A percentile compares a stretch with the other conserved stretches of the same genome.
These are phyloP conservation scores for Fusarium concolor DNA, from an alignment of 2,329 filamentous ascomycete genomes.

Conservation along the genomic window DNA sequence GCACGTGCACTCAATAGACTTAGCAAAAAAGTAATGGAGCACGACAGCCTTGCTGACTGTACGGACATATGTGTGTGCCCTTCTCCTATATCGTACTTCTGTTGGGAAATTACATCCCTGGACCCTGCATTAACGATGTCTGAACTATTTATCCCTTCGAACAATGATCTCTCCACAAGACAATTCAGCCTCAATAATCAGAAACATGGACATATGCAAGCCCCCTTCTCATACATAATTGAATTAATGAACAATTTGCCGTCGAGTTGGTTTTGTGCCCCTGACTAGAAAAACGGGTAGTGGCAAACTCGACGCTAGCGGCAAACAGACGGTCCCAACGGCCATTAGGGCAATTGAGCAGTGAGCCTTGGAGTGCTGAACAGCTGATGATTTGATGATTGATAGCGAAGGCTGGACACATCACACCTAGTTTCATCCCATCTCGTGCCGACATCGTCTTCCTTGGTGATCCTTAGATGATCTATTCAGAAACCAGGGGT, in stretches of 20 bases:
- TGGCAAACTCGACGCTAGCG: conserved; percentile 45
- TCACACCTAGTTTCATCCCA: conserved; percentile 13
- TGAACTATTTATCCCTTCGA: conserved; percentile 31
- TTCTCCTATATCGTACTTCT: conserved; percentile 45
- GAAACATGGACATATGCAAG: conserved; percentile 19
- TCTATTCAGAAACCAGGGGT: conserved; percentile 12
- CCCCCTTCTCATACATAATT: conserved; percentile 14
- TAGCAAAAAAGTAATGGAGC: not conserved
- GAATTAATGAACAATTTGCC: conserved; percentile 7
- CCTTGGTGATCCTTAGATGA: conserved; percentile 6
- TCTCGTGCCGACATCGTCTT: conserved; percentile 2
- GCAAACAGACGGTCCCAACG: conserved; percentile 39
- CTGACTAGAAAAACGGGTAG: conserved; percentile 45
- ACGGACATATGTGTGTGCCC: conserved; percentile 9
- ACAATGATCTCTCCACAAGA: conserved; percentile 32
- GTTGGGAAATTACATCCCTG: conserved; percentile 46
- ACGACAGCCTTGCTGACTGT: conserved; percentile 17
- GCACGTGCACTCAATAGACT: conserved; percentile 34
- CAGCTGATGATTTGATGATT: not conserved
- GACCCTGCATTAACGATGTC: conserved; percentile 40
- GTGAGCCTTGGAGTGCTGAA: not conserved
- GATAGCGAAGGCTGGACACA: conserved; percentile 31
- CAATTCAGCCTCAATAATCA: conserved; percentile 35
- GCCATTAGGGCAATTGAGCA: conserved; percentile 29
- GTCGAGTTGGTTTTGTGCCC: conserved; percentile 24